These are phyloP conservation scores for Saccharomycopsis phalli DNA, from an alignment of 1,139 yeast species.

Conservation along the genomic window DNA sequence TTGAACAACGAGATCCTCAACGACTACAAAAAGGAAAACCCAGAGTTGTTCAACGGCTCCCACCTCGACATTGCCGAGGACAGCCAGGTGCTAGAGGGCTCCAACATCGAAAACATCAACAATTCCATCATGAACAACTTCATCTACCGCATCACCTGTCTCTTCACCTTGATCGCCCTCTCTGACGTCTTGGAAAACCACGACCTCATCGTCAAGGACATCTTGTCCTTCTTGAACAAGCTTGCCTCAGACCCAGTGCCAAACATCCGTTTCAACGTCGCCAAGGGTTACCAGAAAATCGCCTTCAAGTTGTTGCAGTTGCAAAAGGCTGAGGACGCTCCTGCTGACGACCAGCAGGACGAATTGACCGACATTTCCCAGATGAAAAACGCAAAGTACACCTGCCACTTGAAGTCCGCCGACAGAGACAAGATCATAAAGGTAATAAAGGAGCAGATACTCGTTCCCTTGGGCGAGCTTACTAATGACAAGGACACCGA, in stretches of 20 bases:
- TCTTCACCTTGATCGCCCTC: conserved; percentile 75
- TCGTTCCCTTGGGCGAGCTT: conserved; percentile 59
- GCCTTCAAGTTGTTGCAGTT: conserved; percentile 40
- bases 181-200: conserved; percentile 35
- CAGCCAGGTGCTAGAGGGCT: conserved; percentile 27
- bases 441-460: conserved; percentile 45
- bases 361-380: conserved; percentile 16
- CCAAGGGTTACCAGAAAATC: conserved; percentile 65
- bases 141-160: conserved; percentile 83
- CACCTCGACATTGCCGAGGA: conserved; percentile 20
- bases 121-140: conserved; percentile 53
- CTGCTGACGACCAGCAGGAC: conserved; percentile 18
- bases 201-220: conserved; percentile 48
- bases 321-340: conserved; percentile 21
- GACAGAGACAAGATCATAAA: conserved; percentile 25
- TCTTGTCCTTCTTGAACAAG: conserved; percentile 71
- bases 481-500: conserved; percentile 74
- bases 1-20: conserved; percentile 36
- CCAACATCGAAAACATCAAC: conserved; percentile 29
- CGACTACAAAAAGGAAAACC: conserved; percentile 27
- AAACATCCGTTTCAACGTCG: conserved; percentile 89
- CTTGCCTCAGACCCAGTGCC: conserved; percentile 79
- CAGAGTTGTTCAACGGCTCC: conserved; percentile 17
- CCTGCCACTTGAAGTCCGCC: conserved; percentile 14
- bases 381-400: conserved; percentile 10